Evolutionary conservation across 106 monocot species (phyloP).

Genomic region (Platanthera guangdongensis): DNA sequence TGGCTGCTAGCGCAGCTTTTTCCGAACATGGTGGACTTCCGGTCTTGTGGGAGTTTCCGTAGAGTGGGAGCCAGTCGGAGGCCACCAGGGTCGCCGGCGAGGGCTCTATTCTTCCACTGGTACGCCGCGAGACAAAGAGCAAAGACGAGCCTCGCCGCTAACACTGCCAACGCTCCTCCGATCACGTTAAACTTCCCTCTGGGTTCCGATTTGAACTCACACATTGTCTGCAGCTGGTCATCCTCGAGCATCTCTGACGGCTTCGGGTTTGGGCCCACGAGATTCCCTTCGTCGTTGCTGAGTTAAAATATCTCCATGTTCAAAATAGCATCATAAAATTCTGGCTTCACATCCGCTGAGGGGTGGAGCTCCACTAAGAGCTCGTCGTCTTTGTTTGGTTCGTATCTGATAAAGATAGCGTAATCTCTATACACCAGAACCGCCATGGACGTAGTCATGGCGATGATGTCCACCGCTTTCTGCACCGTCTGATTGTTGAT

Average conservation of each 20-base stretch:
- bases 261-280: conserved; percentile 14
- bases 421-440: conserved; percentile 74
- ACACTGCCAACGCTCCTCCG: conserved; percentile 30
- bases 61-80: conserved; percentile 68
- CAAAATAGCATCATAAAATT: conserved; percentile 16
- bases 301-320: conserved; percentile 19
- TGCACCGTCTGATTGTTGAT: conserved; percentile 81
- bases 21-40: conserved; percentile 32
- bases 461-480: conserved; percentile 59
- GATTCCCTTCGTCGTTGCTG: conserved; percentile 2
- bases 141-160: conserved; percentile 17
- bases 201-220: background rate
- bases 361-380: conserved; percentile 73
- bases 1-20: conserved; percentile 53
- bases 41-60: conserved; percentile 39
- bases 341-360: conserved; percentile 2
- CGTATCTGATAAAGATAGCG: conserved; percentile 23
- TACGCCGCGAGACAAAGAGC: conserved; percentile 39
- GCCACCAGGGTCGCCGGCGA: background rate
- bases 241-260: conserved; percentile 5
- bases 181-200: background rate
- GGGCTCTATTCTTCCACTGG: conserved; percentile 31
- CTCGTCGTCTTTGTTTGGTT: conserved; percentile 23
- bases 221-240: background rate
- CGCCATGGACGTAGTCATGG: conserved; percentile 26